Base-by-base conservation (phyloP, 768 basidiomycete genomes). In the Wakefieldia striispora region DNA sequence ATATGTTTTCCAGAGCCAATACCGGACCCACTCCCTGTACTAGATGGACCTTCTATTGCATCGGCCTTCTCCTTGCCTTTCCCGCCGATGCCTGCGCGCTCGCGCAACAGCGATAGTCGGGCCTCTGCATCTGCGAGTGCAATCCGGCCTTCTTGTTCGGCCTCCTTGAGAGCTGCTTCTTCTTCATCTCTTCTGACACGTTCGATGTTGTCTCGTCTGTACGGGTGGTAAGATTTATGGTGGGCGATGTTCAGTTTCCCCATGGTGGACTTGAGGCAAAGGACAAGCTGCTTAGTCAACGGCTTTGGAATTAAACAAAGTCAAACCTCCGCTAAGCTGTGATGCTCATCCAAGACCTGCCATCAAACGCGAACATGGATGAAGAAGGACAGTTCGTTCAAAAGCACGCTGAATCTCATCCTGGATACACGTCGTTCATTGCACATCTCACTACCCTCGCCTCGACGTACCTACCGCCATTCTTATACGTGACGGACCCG, bases 211-310 rank as follows among this genome's bases (percentile, higher is more conserved):
- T 93, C 91, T 37, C 83, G 69, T 34, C 90, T 72, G 62, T 92
- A 92, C 0, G 90, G 90, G 56, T 93, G 90, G 66, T 92, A 92
- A 1, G 88, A 91, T 64, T 93, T 93, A 74, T 91, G 90, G 66
- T 92, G 90, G 12, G 90, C 90, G 65, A 92, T 91, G 64, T 91
- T 91, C 20, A 92, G 77, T 61, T 89, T 89, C 23, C 88, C 89
- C 89, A 91, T 91, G 29, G 14, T 38, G 6, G 23, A 1, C 12
- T 16, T 17, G 40, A 57, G 20, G 31, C 11, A 3, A 5, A 29
- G 7, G 9, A 19, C 3, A 7, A 4, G 40, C 6, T 17, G 39
- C 23, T 55, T 56, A 47, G 61, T 57, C 53, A 55, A 44, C 41
- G 24, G 20, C 62, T 4, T 53, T 35, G 19, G 51, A 52, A 59